Base-by-base conservation (phyloP, 148 eudicot genomes). In the Spergularia marina region DNA sequence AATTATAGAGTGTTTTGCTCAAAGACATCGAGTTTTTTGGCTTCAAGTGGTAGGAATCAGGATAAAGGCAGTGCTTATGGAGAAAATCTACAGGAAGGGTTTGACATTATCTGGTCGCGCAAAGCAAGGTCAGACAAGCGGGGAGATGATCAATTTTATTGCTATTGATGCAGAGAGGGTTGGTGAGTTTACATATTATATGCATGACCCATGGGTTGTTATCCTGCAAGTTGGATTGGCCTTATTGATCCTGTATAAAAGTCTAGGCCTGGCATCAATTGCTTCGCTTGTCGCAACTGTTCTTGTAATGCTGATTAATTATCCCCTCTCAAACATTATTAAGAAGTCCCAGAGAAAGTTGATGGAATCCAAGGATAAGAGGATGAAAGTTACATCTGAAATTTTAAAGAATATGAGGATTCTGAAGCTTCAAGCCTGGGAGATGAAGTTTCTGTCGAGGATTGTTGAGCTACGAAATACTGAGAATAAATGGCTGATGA, bases 341-440 rank as follows among this genome's bases (percentile, higher is more conserved):
- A 82, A 81, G 76, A 75, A 73, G 73, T 84, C 68, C 49, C 87
- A 84, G 36, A 77, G 11, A 13, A 76, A 69, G 66, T 53, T 81
- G 41, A 84, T 84, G 86, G 47, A 56, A 56, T 81, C 80, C 5
- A 84, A 84, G 75, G 86, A 84, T 73, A 57, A 23, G 75, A 81
- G 86, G 52, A 81, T 84, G 86, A 84, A 78, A 49, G 75, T 78
- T 17, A 84, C 86, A 51, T 81, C 86, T 58, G 86, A 84, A 68
- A 78, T 84, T 71, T 40, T 84, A 34, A 84, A 74, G 78, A 84
- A 81, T 68, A 84, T 84, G 86, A 75, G 78, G 54, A 84, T 84
- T 57, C 55, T 84, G 17, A 84, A 84, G 84, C 82, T 84, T 68
- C 86, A 84, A 51, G 86, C 74, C 10, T 84, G 86, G 86, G 86